These are phyloP conservation scores for Fusarium fujikuroi DNA, from an alignment of 2,329 filamentous ascomycete genomes.

Conservation along the genomic window DNA sequence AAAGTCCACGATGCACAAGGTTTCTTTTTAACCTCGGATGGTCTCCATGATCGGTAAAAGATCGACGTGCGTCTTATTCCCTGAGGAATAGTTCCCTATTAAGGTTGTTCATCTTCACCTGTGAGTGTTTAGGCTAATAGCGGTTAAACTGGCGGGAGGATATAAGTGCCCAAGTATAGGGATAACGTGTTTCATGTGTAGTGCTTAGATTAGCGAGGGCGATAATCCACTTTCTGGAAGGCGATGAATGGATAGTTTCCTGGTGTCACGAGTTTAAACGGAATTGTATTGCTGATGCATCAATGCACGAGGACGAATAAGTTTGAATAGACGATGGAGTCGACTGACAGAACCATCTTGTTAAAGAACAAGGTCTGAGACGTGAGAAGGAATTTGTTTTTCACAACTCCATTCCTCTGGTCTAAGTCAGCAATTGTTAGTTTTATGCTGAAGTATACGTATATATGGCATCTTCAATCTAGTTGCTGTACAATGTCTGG, in stretches of 20 bases:
- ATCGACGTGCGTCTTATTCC: not conserved
- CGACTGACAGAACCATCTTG: rapidly evolving
- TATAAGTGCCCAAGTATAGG: not conserved
- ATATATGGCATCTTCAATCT: not conserved
- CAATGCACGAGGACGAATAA: not conserved
- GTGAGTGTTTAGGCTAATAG: not conserved
- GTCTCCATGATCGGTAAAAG: not conserved
- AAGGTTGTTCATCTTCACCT: not conserved
- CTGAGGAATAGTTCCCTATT: not conserved
- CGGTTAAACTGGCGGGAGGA: not conserved
- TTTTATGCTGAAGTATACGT: not conserved
- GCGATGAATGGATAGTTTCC: too few species aligned
- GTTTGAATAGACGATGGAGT: not conserved
- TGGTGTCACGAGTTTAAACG: not conserved
- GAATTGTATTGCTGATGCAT: not conserved
- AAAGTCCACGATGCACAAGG: not conserved
- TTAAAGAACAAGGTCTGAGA: rapidly evolving
- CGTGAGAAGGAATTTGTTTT: not conserved
- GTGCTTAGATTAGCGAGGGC: not conserved
- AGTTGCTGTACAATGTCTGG: rapidly evolving
- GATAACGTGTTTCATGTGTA: not conserved
- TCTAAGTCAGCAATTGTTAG: not conserved
- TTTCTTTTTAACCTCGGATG: not conserved
- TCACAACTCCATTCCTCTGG: not conserved
- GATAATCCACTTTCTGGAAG: rapidly evolving